Evolutionary conservation across 2,329 filamentous ascomycete species (phyloP).

Genomic region (Ceratocystis smalleyi): DNA sequence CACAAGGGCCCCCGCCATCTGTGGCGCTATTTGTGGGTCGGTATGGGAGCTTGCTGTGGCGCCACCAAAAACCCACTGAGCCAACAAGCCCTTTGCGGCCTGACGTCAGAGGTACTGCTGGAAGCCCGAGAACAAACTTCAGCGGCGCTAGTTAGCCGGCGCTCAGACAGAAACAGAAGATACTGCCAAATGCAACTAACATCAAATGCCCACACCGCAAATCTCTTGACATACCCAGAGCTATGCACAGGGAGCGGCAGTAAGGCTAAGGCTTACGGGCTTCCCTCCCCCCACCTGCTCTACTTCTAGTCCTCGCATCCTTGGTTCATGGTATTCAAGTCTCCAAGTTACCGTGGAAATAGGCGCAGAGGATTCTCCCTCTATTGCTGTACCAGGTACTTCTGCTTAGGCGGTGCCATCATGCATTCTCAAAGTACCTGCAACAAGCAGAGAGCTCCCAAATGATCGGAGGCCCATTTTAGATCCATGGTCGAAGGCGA

Average conservation of each 20-base stretch:
- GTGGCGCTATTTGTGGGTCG: constrained; percentile 1
- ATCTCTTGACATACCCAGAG: not conserved
- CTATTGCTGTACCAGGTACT: not conserved
- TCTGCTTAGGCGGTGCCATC: not conserved
- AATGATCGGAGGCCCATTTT: not conserved
- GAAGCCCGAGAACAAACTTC: not conserved
- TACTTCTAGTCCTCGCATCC: not conserved
- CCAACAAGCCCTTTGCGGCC: not conserved
- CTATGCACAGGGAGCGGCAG: not conserved
- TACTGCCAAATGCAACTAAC: not conserved
- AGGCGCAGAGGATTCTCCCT: not conserved
- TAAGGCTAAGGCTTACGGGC: not conserved
- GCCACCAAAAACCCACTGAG: not conserved
- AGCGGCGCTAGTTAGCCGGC: not conserved
- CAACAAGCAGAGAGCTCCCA: not conserved
- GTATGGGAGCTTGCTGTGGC: not conserved
- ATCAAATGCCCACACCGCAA: not conserved
- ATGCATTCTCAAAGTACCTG: not conserved
- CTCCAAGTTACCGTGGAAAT: not conserved
- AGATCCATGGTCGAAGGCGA: not conserved
- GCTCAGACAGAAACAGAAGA: not conserved
- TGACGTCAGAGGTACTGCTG: no score
- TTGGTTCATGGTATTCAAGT: not conserved
- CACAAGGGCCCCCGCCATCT: not conserved
- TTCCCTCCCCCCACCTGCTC: not conserved